Base-by-base conservation (phyloP, 148 eudicot genomes). In the Amaranthus cruentus region DNA sequence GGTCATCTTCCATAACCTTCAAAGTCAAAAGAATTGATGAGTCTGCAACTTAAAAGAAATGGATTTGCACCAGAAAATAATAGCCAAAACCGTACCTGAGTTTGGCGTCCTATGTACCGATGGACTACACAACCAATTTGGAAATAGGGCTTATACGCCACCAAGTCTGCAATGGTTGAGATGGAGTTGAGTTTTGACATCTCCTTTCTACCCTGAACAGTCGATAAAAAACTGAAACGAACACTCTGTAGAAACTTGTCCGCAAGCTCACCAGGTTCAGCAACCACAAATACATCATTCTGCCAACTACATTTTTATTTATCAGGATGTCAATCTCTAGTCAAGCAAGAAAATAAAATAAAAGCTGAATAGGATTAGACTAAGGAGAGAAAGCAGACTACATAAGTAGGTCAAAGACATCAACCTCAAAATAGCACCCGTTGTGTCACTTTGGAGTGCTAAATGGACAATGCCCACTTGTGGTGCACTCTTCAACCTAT, bases 1-100 rank as follows among this genome's bases (percentile, higher is more conserved):
- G 92, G 78, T 90, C 97, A 83, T 96, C 99, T 87, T 96, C 99
- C 99, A 96, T 96, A 81, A 96, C 97, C 98, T 95, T 84, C 76
- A 89, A 48, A 57, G 5, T 12, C 5, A 69, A 53, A 9, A 60
- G 60, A 63, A 28, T 67, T 49, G 47, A 59, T 68, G 52, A 77
- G 71, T 15, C 15, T 67, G 44, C 47, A 14, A 61, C 46, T 67
- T 11, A 15, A 43, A 64, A 57, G 12, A 42, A 70, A 47, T 28
- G 18, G 3, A 9, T 54, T 13, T 53, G 14, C 38, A 60, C 7
- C 55, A 55, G 50, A 52, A 38, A 75, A 63, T 21, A 68, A 44
- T 6, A 62, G 69, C 50, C 38, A 59, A 64, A 79, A 64, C 62
- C 76, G 56, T 82, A 95, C 98, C 85, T 96, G 99, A 47, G 99